Percentiles rank a stretch among this genome's conserved stretches.
Conservation (phyloP, 495 filamentous ascomycete species). For the Aspergillus bertholletiae region DNA sequence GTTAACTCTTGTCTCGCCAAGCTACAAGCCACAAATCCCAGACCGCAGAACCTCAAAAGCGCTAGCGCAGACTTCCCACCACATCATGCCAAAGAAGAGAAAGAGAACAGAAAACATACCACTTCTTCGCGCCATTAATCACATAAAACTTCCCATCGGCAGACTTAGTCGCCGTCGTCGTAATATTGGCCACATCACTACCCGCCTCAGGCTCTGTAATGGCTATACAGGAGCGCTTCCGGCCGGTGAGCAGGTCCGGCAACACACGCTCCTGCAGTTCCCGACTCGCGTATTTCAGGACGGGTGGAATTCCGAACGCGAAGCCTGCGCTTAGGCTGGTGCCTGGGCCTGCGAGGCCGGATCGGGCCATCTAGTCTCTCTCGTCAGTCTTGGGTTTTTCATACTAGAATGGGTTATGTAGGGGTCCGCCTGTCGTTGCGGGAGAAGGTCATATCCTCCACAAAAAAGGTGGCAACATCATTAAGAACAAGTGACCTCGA, state of each 20-base stretch:
- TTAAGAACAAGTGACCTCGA: no score
- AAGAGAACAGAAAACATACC: slow-evolving; percentile 45
- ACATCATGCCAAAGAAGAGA: no score
- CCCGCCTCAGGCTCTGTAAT: slow-evolving; percentile 76
- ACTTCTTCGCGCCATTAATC: slow-evolving; percentile 77
- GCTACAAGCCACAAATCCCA: no score
- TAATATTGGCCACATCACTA: slow-evolving; percentile 67
- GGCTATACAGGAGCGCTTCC: slow-evolving; percentile 66
- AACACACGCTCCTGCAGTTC: slow-evolving; percentile 60
- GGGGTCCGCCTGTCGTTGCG: no score
- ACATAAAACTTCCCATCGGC: slow-evolving; percentile 64
- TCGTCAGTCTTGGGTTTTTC: not conserved
- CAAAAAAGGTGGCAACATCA: no score
- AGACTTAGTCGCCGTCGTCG: slow-evolving; percentile 61
- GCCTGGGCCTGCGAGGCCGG: slow-evolving; percentile 57
- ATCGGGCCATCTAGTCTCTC: slow-evolving; percentile 51
- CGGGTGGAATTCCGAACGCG: slow-evolving; percentile 66
- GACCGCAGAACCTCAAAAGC: no score
- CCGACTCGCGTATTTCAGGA: slow-evolving; percentile 62
- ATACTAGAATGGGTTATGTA: no score
- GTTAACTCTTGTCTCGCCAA: no score
- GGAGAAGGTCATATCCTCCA: no score
- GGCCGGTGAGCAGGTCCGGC: slow-evolving; percentile 63
- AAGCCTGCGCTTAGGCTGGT: slow-evolving; percentile 63
- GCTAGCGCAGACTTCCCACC: no score